Conservation (phyloP, 1,284 basidiomycete species). For the Tilletia horrida region DNA sequence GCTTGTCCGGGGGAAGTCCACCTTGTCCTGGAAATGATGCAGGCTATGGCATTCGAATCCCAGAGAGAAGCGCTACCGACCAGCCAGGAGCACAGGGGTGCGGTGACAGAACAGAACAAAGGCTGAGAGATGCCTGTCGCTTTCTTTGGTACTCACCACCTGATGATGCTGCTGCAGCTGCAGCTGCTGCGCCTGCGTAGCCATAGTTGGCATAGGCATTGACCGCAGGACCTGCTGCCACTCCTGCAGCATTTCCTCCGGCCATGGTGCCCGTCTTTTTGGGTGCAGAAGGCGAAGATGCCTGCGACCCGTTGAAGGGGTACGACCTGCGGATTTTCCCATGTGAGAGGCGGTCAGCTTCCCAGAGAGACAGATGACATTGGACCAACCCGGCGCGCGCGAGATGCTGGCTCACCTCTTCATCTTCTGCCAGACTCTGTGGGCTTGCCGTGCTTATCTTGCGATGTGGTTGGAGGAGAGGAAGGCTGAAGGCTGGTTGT, state of each 20-base stretch:
- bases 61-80: not conserved
- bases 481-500: no score
- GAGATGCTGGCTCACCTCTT: no score
- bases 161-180: slow-evolving; percentile 1
- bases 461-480: no score
- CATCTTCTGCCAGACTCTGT: no score
- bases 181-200: slow-evolving; percentile 1
- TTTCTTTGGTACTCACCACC: not conserved
- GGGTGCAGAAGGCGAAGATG: not conserved
- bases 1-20: not conserved
- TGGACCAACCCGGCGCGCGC: no score
- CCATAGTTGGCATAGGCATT: slow-evolving; percentile 10
- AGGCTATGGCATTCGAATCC: not conserved
- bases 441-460: no score
- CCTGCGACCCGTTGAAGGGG: slow-evolving; percentile 10
- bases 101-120: not conserved
- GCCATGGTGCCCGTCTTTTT: no score
- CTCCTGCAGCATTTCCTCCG: not conserved
- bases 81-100: not conserved
- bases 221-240: not conserved
- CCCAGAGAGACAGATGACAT: no score
- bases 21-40: not conserved
- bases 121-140: not conserved
- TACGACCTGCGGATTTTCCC: not conserved
- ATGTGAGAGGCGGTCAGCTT: no score